phyloP scores from a whole-genome alignment of 257 asterid genomes.

The Coffea eugenioides region DNA sequence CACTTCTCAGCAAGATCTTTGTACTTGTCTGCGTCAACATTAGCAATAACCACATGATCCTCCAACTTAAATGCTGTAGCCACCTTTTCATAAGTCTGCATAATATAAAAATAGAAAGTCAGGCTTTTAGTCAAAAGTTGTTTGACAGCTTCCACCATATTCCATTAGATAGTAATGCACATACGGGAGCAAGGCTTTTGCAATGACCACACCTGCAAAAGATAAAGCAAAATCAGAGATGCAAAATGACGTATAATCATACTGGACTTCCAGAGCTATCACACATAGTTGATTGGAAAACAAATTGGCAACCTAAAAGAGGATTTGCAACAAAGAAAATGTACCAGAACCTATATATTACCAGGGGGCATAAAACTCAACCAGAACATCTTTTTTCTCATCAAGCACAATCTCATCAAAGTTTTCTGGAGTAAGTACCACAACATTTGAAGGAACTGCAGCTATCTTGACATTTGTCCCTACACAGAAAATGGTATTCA shows the following conservation, averaged over 20 bases:
- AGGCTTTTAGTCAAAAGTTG: constrained; percentile 11
- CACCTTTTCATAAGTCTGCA: constrained; percentile 80
- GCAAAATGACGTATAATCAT: background rate
- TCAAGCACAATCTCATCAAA: constrained; percentile 77
- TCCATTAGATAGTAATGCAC: constrained; percentile 32
- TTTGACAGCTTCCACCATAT: constrained; percentile 16
- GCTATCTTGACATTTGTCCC: constrained; percentile 91
- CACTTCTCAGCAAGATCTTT: constrained; percentile 83
- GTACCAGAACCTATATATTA: constrained; percentile 24
- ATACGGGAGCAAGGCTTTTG: constrained; percentile 93
- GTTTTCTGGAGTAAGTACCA: constrained; percentile 65
- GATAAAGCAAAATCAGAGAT: constrained; percentile 26
- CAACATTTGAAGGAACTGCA: constrained; percentile 67
- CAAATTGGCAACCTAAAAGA: background rate
- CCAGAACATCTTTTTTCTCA: constrained; percentile 76
- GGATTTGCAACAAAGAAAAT: background rate
- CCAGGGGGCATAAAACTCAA: constrained; percentile 99
- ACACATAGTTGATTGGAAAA: background rate
- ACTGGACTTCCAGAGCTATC: background rate
- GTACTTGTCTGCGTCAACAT: constrained; percentile 80
- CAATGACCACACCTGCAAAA: constrained; percentile 94
- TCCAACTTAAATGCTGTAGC: constrained; percentile 78
- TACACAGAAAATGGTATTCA: constrained; percentile 21
- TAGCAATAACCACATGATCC: constrained; percentile 82
- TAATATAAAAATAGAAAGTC: constrained; percentile 20